Evolutionary conservation across 2,329 filamentous ascomycete genomes (phyloP), one percentile per base, ranked within the genome.

Genomic region (Colletotrichum coccodes): DNA sequence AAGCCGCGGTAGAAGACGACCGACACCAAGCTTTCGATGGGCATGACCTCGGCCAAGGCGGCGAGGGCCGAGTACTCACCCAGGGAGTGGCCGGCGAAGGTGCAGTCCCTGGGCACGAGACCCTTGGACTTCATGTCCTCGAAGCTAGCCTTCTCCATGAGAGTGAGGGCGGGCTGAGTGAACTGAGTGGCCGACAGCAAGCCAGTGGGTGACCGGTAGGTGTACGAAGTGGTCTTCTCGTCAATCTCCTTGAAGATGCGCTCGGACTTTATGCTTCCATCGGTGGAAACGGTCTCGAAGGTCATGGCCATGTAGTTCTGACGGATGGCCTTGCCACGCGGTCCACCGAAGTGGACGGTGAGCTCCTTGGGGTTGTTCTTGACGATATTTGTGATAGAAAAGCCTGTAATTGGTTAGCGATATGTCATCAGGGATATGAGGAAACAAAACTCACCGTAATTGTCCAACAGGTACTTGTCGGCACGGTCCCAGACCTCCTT

Each of bases 291-390:
- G n/a, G 95, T 97, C 85, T 99, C 96, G 82, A 98, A 99, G 54
- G 95, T 98, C 96, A 99, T 99, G 69, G 95, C 91, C 92, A 98
- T 98, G 86, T 99, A 99, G 83, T 99, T 99, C 78, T 97, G 92
- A 71, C 96, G 94, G 75, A 99, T 99, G 59, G 94, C 94, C 85
- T 98, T 99, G 78, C 96, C 96, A 68, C 94, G 93, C 71, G 96
- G 94, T 56, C 96, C 96, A 84, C 97, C 96, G 78, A 99, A 99
- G 86, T 99, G 93, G 72, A 99, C 94, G 6, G 97, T 99, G 63
- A 99, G 91, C 84, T 98, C 96, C 87, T 98, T 98, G 72, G 96
- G 96, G 83, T 99, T 99, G 86, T 98, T 99, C 87, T 94, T 97
- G 81, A 99, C 96, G 76, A 99, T 99, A 82, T 98, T 95, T 78